Evolutionary conservation across 768 basidiomycete species (phyloP), one percentile per base, ranked within the genome.

Genomic region (Boletus reticuloceps): DNA sequence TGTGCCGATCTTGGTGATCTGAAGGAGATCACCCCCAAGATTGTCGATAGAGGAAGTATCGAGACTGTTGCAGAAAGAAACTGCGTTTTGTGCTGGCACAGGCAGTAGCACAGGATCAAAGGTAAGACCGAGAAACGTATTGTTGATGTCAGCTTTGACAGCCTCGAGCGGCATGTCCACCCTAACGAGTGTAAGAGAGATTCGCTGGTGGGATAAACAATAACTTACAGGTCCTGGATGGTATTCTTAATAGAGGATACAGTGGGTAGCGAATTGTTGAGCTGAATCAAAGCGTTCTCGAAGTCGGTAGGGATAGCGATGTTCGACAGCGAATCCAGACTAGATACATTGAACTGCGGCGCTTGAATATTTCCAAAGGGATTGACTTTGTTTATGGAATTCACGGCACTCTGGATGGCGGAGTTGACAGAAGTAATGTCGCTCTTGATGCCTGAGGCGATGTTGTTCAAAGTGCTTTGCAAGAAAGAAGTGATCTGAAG

Each of bases 1-100:
- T 29, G 82, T 84, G 27, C 88, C 90, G 53, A 96, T 88, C 72
- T 86, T 88, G 16, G 89, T 83, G 34, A 88, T 79, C 71, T 85
- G 83, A 62, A 89, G 75, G n/a, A 99, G 77, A 63, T 90, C 91
- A 12, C 75, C 75, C 5, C 88, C 89, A 42, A 97, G 82, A 62
- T 92, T 83, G 70, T 98, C 95, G 34, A 99, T 80, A 56, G 94
- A 81, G 5, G 87, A 87, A 3, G 86, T 84, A 72, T 98, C 92
- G 55, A 97, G 75, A 49, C 82, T 74, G 43, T 74, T 70, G 72
- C 96, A 99, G 67, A 98, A 91, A 9, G 82, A 69, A 52, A 96
- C 73, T 0, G 76, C 75, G 59, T 84, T 84, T 64, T 82, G 80
- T 38, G 77, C 76, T 0, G 95, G 95, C 11, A 95, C 79, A 12